Base-by-base conservation (phyloP, 257 asterid genomes). In the Rhazya stricta region DNA sequence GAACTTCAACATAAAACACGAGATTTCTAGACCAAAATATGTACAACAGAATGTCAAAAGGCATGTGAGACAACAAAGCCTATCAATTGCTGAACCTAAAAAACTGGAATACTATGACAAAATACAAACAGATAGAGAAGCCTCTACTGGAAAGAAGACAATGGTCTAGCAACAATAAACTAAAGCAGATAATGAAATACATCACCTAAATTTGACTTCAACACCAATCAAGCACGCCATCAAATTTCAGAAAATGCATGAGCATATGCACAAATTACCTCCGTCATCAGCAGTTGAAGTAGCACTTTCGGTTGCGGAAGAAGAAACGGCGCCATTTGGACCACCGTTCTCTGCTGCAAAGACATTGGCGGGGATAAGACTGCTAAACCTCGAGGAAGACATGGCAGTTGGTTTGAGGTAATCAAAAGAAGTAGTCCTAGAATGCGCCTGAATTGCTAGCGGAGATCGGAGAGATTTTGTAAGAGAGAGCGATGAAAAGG, bases 321-420 rank as follows among this genome's bases (percentile, higher is more conserved):
- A 71, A 79, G 80, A 72, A 74, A 16, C 58, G 57, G 89, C 77
- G 62, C 83, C 91, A 42, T 85, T 82, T 12, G 85, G 63, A 79
- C 82, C 87, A 39, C 82, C 91, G 84, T 67, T 81, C 80, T 89
- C 96, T 29, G 75, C 37, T 7, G 50, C 76, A 21, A 74, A 80
- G 75, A 90, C 89, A 80, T 77, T 77, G 81, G 78, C 80, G 9
- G 89, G 79, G 62, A 73, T 82, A 71, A 84, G 76, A 79, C 42
- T 73, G 74, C 79, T 74, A 72, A 87, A 77, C 76, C 83, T 80
- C 1, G 86, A 85, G 25, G 81, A 61, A 25, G 77, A 43, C 85
- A 81, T 84, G 29, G 61, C 21, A 16, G 43, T 5, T 48, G 73
- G 36, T 61, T 46, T 63, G 66, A 60, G 70, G 39, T 34, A 36